phyloP scores from a whole-genome alignment of 2,329 filamentous ascomycete genomes.

The Verticillium longisporum region DNA sequence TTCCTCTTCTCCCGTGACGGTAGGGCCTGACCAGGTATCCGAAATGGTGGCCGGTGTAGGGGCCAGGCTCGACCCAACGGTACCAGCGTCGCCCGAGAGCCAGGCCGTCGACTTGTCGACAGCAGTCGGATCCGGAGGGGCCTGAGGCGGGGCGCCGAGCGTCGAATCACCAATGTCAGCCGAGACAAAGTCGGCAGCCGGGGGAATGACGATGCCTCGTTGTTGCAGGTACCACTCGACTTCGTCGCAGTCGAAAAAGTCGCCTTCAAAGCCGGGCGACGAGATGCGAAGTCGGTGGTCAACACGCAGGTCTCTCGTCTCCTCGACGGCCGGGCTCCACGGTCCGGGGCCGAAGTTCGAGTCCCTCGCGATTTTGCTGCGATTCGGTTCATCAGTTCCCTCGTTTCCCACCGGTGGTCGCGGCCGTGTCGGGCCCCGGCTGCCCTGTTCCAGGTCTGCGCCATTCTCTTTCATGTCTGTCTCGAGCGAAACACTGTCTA shows the following conservation, averaged over 20 bases:
- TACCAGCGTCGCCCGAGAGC: not conserved
- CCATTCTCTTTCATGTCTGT: not conserved
- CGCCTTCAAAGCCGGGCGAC: constrained; percentile 59
- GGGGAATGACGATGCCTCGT: constrained; percentile 56
- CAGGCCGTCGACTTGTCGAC: not conserved
- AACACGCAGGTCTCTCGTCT: constrained; percentile 34
- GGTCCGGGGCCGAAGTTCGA: constrained; percentile 32
- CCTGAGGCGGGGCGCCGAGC: constrained; percentile 19
- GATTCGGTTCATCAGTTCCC: constrained; percentile 20
- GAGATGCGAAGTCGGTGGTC: constrained; percentile 42
- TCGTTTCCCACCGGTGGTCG: constrained; percentile 24
- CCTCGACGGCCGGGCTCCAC: constrained; percentile 31
- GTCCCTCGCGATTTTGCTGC: constrained; percentile 22
- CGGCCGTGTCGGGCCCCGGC: constrained; percentile 14
- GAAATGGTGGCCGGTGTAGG: not conserved
- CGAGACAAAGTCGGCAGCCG: constrained; percentile 51
- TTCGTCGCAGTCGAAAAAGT: constrained; percentile 73
- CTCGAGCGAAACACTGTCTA: constrained; percentile 13
- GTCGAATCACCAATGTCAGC: constrained; percentile 44
- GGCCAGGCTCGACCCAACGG: not conserved
- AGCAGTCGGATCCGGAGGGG: not conserved
- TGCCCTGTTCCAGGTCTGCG: not conserved
- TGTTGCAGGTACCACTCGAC: constrained; percentile 66
- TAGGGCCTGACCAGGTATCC: not conserved
- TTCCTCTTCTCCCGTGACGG: not conserved